Evolutionary conservation across 1,284 basidiomycete genomes (phyloP), one percentile per base, ranked within the genome.

Genomic region (Macrocystidia cucumis): DNA sequence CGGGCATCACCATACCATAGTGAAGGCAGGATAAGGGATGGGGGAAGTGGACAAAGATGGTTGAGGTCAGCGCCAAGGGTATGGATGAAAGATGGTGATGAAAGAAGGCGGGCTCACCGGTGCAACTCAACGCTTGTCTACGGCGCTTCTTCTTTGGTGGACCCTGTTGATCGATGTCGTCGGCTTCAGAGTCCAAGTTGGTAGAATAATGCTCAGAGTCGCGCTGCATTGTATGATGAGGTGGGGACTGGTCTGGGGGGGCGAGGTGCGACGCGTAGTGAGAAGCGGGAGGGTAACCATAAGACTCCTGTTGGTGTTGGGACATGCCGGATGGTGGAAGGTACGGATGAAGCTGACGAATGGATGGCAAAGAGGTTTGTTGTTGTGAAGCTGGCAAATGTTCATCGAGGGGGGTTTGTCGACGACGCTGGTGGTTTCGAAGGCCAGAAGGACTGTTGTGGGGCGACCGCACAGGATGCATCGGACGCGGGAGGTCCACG

Each of bases 111-210:
- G 37, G 60, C 72, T 62, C 53, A 83, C 82, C 82, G 38, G 82
- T 85, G 56, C 82, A 85, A 48, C 81, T 85, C 46, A 85, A 56
- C 24, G 81, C 79, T 50, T 85, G 82, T 36, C 82, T 61, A 36
- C 81, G 65, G 34, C 82, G 64, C 55, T 81, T 84, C 70, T 83
- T 84, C 63, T 83, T 83, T 19, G 74, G 77, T 8, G 73, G 78
- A 14, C 65, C 67, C 35, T 63, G 65, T 13, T 62, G 57, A 26
- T 72, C 72, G 3, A 49, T 44, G 29, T 75, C 69, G 24, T 78
- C 75, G 8, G 65, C 67, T 21, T 65, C 62, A 28, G 71, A 72
- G 23, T 76, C 74, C 7, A 49, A 50, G n/a, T n/a, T n/a, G n/a
- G 30, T 45, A 32, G 57, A 51, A 32, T 54, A 54, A 20, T 48